Conservation (phyloP, 2,329 filamentous ascomycete genomes). For the Pestalotiopsis sp. region DNA sequence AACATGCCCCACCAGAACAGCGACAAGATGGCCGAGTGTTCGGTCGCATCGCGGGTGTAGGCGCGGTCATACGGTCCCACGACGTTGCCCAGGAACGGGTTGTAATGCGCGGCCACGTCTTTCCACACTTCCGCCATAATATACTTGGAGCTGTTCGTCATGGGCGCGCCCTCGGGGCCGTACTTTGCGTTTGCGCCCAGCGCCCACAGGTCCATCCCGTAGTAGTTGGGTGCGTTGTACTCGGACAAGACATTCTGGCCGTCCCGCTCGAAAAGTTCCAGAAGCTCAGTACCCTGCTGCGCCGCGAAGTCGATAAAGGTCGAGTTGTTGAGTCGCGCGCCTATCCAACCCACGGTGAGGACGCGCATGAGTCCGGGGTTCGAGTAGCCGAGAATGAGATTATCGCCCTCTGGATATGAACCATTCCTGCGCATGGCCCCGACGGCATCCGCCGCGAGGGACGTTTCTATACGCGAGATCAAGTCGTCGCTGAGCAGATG, state of each 20-base stretch:
- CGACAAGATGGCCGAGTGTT: constrained; percentile 40
- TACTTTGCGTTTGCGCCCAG: constrained; percentile 40
- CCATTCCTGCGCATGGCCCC: constrained; percentile 42
- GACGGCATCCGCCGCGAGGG: constrained; percentile 36
- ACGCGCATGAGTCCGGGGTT: constrained; percentile 44
- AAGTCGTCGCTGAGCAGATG: constrained; percentile 31
- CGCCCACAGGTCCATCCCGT: constrained; percentile 42
- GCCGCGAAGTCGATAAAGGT: constrained; percentile 38
- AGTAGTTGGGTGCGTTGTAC: constrained; percentile 43
- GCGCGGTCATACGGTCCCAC: constrained; percentile 38
- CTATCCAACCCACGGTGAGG: constrained; percentile 42
- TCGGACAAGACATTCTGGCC: constrained; percentile 31
- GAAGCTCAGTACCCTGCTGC: constrained; percentile 29
- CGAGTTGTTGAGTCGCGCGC: constrained; percentile 36
- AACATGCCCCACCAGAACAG: constrained; percentile 45
- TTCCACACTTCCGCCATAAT: constrained; percentile 35
- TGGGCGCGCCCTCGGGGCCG: constrained; percentile 28
- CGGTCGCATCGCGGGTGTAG: constrained; percentile 40
- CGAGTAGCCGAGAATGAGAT: constrained; percentile 39
- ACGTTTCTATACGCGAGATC: constrained; percentile 35
- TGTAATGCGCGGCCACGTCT: constrained; percentile 37
- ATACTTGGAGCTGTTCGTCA: constrained; percentile 29
- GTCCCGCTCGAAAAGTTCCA: constrained; percentile 29
- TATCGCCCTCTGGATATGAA: constrained; percentile 38
- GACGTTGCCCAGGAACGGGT: constrained; percentile 35